phyloP scores from a whole-genome alignment of 441 rosid genomes.

The Erodium chrysanthum region DNA sequence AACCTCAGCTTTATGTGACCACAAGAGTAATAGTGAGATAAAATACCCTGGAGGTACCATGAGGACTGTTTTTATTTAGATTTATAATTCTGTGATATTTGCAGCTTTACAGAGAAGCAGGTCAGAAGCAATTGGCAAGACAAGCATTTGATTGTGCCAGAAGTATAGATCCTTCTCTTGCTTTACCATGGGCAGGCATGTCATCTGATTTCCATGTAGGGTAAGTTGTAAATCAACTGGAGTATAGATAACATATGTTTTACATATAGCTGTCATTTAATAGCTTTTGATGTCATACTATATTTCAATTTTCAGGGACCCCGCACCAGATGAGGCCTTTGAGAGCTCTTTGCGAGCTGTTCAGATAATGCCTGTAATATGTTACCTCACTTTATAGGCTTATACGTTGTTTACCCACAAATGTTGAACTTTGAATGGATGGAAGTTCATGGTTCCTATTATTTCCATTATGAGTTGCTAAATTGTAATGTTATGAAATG shows the following conservation, averaged over 20 bases:
- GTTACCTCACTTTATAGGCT: slow-evolving; percentile 11
- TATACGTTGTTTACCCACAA: slow-evolving; percentile 6
- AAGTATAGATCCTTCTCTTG: slow-evolving; percentile 92
- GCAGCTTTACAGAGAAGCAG: slow-evolving; percentile 66
- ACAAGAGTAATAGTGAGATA: not conserved
- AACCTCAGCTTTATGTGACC: not conserved
- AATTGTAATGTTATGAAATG: not conserved
- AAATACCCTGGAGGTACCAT: not conserved
- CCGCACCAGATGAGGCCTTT: slow-evolving; percentile 60
- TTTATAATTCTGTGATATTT: slow-evolving; percentile 21
- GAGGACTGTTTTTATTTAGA: not conserved
- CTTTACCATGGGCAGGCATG: slow-evolving; percentile 98
- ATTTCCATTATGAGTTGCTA: slow-evolving; percentile 12
- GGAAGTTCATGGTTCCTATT: slow-evolving; percentile 5
- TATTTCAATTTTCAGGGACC: slow-evolving; percentile 40
- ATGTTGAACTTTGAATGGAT: slow-evolving; percentile 11
- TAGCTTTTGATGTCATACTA: slow-evolving; percentile 14
- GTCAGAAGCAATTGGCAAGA: slow-evolving; percentile 59
- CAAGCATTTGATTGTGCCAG: slow-evolving; percentile 92
- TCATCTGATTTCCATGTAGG: slow-evolving; percentile 65
- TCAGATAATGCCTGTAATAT: slow-evolving; percentile 73
- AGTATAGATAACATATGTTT: not conserved
- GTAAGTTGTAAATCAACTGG: slow-evolving; percentile 29
- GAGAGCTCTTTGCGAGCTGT: slow-evolving; percentile 90
- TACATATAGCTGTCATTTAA: slow-evolving; percentile 8